A percentile compares a stretch with the other conserved stretches of the same genome.
These are phyloP conservation scores for Naganishia albida DNA, from an alignment of 1,284 basidiomycete genomes.

Conservation along the genomic window DNA sequence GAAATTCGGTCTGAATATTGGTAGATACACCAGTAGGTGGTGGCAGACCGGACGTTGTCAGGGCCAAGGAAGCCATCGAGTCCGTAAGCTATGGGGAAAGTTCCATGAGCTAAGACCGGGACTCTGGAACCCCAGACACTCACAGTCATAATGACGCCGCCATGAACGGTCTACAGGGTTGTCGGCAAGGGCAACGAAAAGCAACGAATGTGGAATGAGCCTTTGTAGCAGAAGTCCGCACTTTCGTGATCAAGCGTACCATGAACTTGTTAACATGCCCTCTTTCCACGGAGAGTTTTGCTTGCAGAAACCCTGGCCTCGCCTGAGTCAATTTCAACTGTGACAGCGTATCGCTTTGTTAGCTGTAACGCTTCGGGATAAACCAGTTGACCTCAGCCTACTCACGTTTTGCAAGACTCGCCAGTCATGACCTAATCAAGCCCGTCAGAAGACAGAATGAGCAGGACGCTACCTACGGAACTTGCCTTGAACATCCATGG, in stretches of 20 bases:
- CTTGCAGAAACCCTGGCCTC: conserved; percentile 46
- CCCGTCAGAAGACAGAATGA: not conserved
- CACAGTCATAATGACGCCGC: conserved; percentile 51
- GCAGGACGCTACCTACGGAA: not conserved
- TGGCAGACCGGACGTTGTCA: conserved; percentile 49
- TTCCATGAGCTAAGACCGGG: conserved; percentile 10
- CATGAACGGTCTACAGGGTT: conserved; percentile 53
- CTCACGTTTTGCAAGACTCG: conserved; percentile 8
- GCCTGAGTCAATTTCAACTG: conserved; percentile 41
- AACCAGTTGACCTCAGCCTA: too few relatives aligned
- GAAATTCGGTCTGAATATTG: conserved; percentile 52
- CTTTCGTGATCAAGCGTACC: conserved; percentile 34
- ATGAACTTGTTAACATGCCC: conserved; percentile 54
- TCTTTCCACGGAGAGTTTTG: conserved; percentile 44
- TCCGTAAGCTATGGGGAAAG: conserved; percentile 45
- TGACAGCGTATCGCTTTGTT: not conserved
- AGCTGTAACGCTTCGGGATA: too few relatives aligned
- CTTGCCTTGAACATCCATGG: conserved; percentile 32
- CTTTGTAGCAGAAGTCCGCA: too few relatives aligned
- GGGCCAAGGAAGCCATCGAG: conserved; percentile 50
- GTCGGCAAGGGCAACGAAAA: too few relatives aligned
- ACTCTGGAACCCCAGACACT: conserved; percentile 20
- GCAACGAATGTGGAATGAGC: too few relatives aligned
- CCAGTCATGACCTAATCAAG: conserved; percentile 33
- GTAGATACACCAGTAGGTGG: conserved; percentile 51